phyloP scores from a whole-genome alignment of 108 stramenopile species.

The Parietichytrium sp. region DNA sequence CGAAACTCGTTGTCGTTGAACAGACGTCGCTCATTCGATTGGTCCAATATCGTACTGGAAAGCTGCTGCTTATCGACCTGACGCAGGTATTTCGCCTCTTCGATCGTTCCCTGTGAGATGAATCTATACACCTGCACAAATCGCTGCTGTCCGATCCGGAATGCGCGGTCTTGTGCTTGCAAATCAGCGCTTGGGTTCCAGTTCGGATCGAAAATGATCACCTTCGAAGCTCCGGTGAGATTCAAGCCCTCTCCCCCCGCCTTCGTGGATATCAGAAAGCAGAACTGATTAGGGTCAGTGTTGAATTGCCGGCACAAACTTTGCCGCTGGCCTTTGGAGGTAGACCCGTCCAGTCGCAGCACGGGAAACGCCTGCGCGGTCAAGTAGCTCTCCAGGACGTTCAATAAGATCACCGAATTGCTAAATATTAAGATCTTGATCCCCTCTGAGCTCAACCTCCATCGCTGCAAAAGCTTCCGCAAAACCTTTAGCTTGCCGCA shows the following conservation, averaged over 20 bases:
- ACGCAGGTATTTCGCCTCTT: conserved; percentile 62
- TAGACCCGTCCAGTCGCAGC: conserved; percentile 13
- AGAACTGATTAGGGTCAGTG: conserved; percentile 16
- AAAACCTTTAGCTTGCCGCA: neutral
- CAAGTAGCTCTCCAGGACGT: conserved; percentile 32
- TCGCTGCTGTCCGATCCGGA: conserved; percentile 58
- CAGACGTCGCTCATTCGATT: neutral
- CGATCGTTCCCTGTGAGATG: conserved; percentile 82
- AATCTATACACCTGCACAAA: conserved; percentile 58
- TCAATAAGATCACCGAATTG: conserved; percentile 1
- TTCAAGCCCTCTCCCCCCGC: conserved; percentile 43
- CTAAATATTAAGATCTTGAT: conserved; percentile 35
- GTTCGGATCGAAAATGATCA: conserved; percentile 40
- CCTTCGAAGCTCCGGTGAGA: conserved; percentile 26
- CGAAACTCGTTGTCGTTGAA: conserved; percentile 22
- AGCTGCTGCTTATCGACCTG: conserved; percentile 35
- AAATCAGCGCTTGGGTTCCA: conserved; percentile 37
- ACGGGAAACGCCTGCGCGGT: neutral
- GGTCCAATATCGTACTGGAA: neutral
- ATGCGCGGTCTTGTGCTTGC: conserved; percentile 62
- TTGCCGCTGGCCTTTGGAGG: neutral
- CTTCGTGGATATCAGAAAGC: conserved; percentile 21
- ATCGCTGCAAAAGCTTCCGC: conserved; percentile 13
- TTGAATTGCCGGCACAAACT: neutral
- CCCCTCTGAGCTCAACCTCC: conserved; percentile 9